These are phyloP conservation scores for Purpureocillium takamizusanense DNA, from an alignment of 2,329 filamentous ascomycete species.

Conservation along the genomic window DNA sequence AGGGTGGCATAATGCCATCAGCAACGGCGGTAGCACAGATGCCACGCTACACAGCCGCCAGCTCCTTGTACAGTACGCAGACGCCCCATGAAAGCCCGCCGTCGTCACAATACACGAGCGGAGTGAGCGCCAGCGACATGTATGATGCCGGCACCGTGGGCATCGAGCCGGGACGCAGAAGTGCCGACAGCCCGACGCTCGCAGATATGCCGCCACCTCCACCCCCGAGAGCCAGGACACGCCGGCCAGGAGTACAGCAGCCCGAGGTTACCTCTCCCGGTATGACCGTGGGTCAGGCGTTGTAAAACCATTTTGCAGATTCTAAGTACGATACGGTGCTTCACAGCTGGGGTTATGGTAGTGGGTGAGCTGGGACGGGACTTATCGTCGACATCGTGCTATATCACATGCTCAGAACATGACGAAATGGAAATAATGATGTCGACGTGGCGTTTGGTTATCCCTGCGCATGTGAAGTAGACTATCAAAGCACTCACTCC, in stretches of 20 bases:
- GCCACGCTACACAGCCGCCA: constrained; percentile 12
- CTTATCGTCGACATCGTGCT: no score
- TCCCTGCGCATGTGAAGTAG: no score
- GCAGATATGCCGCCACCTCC: not conserved
- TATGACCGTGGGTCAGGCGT: not conserved
- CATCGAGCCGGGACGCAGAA: constrained; percentile 7
- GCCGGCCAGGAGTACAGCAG: no score
- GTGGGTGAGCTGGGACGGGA: no score
- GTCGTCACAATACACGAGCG: constrained; percentile 41
- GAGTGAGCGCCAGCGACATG: constrained; percentile 33
- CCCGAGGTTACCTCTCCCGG: not conserved
- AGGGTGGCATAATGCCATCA: constrained; percentile 10
- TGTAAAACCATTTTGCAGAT: no score
- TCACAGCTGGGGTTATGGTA: no score
- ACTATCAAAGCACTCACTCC: no score
- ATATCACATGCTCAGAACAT: no score
- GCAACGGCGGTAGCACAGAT: constrained; percentile 9
- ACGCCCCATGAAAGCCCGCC: constrained; percentile 18
- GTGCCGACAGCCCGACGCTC: constrained; percentile 15
- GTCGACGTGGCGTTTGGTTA: no score
- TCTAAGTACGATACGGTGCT: no score
- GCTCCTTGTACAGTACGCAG: constrained; percentile 37
- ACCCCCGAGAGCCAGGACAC: no score
- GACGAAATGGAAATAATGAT: no score
- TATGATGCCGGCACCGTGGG: constrained; percentile 13